Evolutionary conservation across 2,329 filamentous ascomycete genomes (phyloP), one percentile per base, ranked within the genome.

Genomic region (Diaporthe australafricana): DNA sequence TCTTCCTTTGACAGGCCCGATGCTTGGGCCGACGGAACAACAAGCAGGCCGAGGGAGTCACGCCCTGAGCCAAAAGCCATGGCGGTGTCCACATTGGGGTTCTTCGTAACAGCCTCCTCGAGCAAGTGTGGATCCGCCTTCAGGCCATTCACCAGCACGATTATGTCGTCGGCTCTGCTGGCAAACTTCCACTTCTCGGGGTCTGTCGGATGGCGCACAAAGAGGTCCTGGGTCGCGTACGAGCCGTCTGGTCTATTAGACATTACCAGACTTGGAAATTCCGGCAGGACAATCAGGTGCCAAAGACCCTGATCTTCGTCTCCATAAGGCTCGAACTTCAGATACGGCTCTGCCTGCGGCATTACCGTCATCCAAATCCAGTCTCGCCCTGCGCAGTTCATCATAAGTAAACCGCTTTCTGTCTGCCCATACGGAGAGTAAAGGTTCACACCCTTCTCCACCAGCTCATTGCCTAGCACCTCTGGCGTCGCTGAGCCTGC

Each of bases 131-230:
- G 56, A 16, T 70, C 68, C 16, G 57, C 68, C 74, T 84, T 84
- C 74, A 84, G 82, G 42, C 83, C 82, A 69, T 78, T 84, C 7
- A 80, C 68, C 47, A 84, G 77, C 1, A 80, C 82, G 22, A 84
- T 77, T 12, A 79, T 77, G 74, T 84, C 82, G 69, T 84, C 83
- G 11, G 79, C 75, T 12, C 83, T 79, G 12, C 78, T 78, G 60
- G 82, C 74, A 71, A 81, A 83, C 73, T 82, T 83, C 80, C 81
- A 84, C 22, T 78, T 78, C 66, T 79, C 76, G 14, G 79, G 77
- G 11, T 81, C 76, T 8, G 78, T 80, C 2, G 83, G 81, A 40
- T 84, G 82, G 20, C 79, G 68, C 38, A 62, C 38, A 27, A 70
- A 70, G 38, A 70, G 45, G 12, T 70, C 68, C 16, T 70, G 25